phyloP scores from a whole-genome alignment of 1,139 yeast species.

The Debaryomycetaceae sp. region DNA sequence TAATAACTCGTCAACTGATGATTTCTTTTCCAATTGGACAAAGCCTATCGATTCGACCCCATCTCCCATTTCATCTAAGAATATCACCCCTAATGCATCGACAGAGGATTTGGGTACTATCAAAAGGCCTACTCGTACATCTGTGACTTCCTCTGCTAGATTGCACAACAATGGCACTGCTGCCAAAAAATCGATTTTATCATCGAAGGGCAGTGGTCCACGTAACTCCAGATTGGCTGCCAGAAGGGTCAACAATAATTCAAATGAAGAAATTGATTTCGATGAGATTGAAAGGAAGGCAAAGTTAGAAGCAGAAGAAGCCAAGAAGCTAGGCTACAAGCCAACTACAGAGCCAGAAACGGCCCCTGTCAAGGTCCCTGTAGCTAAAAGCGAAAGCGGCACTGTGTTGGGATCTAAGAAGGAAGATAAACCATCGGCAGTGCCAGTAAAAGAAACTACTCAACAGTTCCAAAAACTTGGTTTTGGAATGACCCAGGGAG shows the following conservation, averaged over 20 bases:
- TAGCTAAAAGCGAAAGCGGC: slow-evolving; percentile 2
- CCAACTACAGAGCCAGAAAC: slow-evolving; percentile 41
- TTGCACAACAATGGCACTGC: slow-evolving; percentile 17
- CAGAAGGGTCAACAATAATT: slow-evolving; percentile 44
- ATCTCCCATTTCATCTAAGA: slow-evolving; percentile 52
- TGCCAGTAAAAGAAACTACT: slow-evolving; percentile 55
- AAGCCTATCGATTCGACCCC: slow-evolving; percentile 61
- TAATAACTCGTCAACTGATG: slow-evolving; percentile 57
- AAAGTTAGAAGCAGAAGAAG: slow-evolving; percentile 73
- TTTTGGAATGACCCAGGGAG: slow-evolving; percentile 72
- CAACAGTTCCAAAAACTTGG: slow-evolving; percentile 78
- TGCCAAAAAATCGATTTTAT: slow-evolving; percentile 38
- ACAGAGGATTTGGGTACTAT: slow-evolving; percentile 30
- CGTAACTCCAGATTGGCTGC: slow-evolving; percentile 57
- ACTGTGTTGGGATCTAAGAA: slow-evolving; percentile 10
- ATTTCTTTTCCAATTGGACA: slow-evolving; percentile 90
- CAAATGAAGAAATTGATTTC: slow-evolving; percentile 73
- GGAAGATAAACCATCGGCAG: slow-evolving; percentile 19
- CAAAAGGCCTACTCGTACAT: slow-evolving; percentile 21
- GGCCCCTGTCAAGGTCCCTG: slow-evolving; percentile 2
- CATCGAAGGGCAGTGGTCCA: slow-evolving; percentile 44
- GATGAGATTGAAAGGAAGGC: slow-evolving; percentile 91
- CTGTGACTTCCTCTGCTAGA: slow-evolving; percentile 22
- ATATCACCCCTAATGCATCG: slow-evolving; percentile 45
- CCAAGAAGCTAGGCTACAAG: slow-evolving; percentile 68